Evolutionary conservation across 805 yeast genomes (phyloP).

Genomic region (Brettanomyces sp.): DNA sequence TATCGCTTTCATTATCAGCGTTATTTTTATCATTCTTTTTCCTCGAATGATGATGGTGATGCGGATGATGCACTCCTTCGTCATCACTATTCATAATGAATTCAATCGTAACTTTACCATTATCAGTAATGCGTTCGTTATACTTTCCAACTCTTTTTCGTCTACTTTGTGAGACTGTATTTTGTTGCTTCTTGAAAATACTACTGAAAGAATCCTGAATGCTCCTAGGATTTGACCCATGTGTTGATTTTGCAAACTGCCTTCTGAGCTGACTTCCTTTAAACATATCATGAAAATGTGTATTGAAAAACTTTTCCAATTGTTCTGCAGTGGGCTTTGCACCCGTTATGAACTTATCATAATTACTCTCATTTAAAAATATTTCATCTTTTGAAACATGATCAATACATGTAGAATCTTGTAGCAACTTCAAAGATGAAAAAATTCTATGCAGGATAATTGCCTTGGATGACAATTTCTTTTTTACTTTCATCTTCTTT

Average conservation of each 20-base stretch:
- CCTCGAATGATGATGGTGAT: not conserved
- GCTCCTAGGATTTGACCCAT: not conserved
- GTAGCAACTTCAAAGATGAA: slow-evolving; percentile 63
- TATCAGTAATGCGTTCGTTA: slow-evolving; percentile 33
- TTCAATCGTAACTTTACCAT: slow-evolving; percentile 41
- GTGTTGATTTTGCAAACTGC: not conserved
- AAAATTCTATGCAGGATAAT: slow-evolving; percentile 68
- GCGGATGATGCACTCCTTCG: slow-evolving; percentile 1
- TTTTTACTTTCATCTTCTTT: slow-evolving; percentile 56
- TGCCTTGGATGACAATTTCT: slow-evolving; percentile 67
- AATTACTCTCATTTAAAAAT: slow-evolving; percentile 26
- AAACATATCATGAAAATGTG: slow-evolving; percentile 18
- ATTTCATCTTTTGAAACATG: slow-evolving; percentile 25
- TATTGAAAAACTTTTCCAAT: slow-evolving; percentile 14
- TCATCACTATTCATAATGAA: slow-evolving; percentile 27
- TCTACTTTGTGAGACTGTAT: not conserved
- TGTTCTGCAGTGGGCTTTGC: slow-evolving; percentile 19
- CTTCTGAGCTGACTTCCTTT: slow-evolving; percentile 9
- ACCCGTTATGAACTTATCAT: slow-evolving; percentile 24
- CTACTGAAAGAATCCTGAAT: not conserved
- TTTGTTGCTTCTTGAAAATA: not conserved
- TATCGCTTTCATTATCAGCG: slow-evolving; percentile 2
- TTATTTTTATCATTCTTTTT: slow-evolving; percentile 4
- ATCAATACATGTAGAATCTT: slow-evolving; percentile 58
- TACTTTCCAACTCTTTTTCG: slow-evolving; percentile 23